These are phyloP conservation scores for Hypholoma sublateritium DNA, from an alignment of 768 basidiomycete species.

Conservation along the genomic window DNA sequence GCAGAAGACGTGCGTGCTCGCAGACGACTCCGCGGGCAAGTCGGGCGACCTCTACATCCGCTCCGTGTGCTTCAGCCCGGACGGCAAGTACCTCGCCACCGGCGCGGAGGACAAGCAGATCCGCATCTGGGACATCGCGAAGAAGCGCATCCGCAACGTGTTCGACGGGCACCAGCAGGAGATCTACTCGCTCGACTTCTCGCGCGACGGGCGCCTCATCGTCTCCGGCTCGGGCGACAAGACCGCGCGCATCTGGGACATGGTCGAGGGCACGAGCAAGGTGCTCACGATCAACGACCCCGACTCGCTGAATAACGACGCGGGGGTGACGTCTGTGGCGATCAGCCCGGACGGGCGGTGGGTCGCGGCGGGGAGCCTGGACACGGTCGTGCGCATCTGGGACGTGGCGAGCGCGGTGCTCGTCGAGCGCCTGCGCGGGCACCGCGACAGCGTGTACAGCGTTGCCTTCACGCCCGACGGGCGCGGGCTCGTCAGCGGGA, in stretches of 20 bases:
- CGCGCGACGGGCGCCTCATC: conserved; percentile 79
- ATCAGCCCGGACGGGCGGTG: conserved; percentile 72
- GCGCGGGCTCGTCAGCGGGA: conserved; percentile 86
- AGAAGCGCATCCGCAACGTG: conserved; percentile 72
- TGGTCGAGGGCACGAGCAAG: conserved; percentile 35
- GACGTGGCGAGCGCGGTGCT: conserved; percentile 57
- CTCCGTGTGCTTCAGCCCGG: conserved; percentile 94
- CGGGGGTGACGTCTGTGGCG: conserved; percentile 78
- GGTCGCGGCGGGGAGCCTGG: conserved; percentile 70
- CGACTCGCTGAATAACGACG: conserved; percentile 44
- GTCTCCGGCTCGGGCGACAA: conserved; percentile 86
- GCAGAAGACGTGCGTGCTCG: conserved; percentile 74
- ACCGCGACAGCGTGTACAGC: conserved; percentile 67
- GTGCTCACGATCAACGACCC: conserved; percentile 52
- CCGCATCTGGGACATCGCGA: conserved; percentile 92
- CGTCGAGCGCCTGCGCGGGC: conserved; percentile 6
- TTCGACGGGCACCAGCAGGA: conserved; percentile 92
- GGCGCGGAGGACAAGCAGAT: conserved; percentile 96
- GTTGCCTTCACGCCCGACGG: conserved; percentile 94
- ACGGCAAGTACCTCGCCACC: conserved; percentile 91
- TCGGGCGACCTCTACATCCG: conserved; percentile 89
- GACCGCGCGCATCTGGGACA: conserved; percentile 49
- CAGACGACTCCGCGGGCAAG: conserved; percentile 73
- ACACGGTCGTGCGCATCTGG: conserved; percentile 81
- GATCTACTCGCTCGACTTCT: conserved; percentile 93